A percentile compares a stretch with the other conserved stretches of the same genome.
These are phyloP conservation scores for Colletotrichum gloeosporioides DNA, from an alignment of 2,329 filamentous ascomycete genomes.

Conservation along the genomic window DNA sequence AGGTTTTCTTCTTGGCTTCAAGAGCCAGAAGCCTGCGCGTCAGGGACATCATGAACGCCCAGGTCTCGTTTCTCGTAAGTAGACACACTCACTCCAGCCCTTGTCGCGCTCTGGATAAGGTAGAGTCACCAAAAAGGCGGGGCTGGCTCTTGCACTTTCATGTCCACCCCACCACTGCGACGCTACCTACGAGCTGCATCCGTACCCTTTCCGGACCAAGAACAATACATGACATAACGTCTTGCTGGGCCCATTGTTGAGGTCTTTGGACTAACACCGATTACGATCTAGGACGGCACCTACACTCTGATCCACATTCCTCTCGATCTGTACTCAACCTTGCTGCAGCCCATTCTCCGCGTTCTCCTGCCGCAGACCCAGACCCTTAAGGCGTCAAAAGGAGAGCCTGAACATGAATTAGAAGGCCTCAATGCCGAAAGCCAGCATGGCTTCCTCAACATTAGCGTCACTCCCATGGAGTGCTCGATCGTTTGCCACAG, in stretches of 20 bases:
- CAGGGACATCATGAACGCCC: conserved; percentile 55
- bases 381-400: conserved; percentile 38
- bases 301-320: conserved; percentile 92
- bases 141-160: not conserved
- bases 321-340: conserved; percentile 74
- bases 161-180: not conserved
- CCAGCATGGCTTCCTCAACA: conserved; percentile 85
- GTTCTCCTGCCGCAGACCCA: conserved; percentile 74
- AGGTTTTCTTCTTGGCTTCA: not conserved
- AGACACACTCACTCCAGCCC: not conserved
- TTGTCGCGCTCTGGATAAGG: not conserved
- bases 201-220: not conserved
- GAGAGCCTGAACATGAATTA: conserved; percentile 40
- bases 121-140: conserved; percentile 15
- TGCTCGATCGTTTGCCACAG: conserved; percentile 90
- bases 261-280: not conserved
- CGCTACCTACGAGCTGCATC: not conserved
- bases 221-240: not conserved
- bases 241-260: not conserved
- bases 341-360: conserved; percentile 87
- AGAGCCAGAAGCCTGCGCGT: not conserved
- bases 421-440: conserved; percentile 56
- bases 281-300: conserved; percentile 72
- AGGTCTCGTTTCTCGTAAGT: conserved; percentile 64
- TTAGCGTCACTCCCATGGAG: conserved; percentile 90